phyloP scores from a whole-genome alignment of 192 early-diverging fungal genomes.

The Chytriomyces confervae region DNA sequence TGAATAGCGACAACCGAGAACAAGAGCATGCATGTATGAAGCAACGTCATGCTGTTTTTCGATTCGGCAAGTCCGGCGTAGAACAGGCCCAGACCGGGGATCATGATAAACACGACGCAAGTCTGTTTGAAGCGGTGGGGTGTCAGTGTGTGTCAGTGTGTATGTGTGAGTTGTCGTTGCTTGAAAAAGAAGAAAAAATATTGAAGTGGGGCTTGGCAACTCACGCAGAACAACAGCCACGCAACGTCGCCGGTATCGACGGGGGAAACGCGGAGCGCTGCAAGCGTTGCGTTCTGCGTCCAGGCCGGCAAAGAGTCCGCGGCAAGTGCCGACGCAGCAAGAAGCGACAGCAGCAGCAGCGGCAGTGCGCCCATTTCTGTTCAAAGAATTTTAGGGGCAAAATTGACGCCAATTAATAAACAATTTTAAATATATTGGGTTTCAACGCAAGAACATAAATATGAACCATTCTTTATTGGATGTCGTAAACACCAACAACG shows the following conservation, averaged over 20 bases:
- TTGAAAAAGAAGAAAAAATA: neutral
- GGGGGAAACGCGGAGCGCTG: neutral
- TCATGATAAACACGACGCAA: conserved; percentile 92
- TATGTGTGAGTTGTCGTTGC: neutral
- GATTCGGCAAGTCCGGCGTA: conserved; percentile 93
- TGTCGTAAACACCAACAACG: no score
- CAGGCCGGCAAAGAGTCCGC: no score
- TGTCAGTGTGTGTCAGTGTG: neutral
- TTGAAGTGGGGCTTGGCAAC: neutral
- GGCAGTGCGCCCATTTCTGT: no score
- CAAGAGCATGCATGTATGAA: conserved; percentile 74
- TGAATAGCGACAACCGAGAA: conserved; percentile 87
- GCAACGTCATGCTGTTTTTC: conserved; percentile 91
- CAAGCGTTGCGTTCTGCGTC: neutral
- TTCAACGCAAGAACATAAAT: no score
- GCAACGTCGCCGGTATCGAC: conserved; percentile 9
- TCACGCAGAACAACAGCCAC: conserved; percentile 18
- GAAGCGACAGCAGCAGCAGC: no score
- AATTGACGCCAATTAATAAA: no score
- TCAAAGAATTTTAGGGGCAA: no score
- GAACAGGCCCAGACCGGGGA: conserved; percentile 92
- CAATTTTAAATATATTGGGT: no score
- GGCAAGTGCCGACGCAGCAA: no score
- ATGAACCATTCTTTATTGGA: no score
- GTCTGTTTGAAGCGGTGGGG: conserved; percentile 35